These are phyloP conservation scores for Gyromitra esculenta DNA, from an alignment of 2,329 filamentous ascomycete species.

Conservation along the genomic window DNA sequence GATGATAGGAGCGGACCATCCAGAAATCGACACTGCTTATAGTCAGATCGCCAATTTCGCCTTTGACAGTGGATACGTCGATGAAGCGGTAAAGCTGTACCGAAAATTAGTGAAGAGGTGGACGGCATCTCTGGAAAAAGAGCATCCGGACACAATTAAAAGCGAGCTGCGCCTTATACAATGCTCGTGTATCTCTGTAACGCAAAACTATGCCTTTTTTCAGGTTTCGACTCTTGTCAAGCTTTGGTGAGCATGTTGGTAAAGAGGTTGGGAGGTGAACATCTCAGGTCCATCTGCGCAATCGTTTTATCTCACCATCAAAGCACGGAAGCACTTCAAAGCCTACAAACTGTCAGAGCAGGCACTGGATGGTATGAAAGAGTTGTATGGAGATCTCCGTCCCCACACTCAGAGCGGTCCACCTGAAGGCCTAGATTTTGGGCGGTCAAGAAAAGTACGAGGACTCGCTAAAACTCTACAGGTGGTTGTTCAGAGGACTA, in stretches of 20 bases:
- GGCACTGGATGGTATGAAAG: neutral
- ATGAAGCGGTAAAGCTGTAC: neutral
- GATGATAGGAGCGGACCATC: neutral
- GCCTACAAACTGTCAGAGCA: neutral
- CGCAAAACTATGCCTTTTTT: neutral
- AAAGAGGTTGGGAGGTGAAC: no score
- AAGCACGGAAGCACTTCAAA: neutral
- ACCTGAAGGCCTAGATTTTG: neutral
- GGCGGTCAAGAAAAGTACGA: neutral
- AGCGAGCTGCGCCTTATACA: neutral
- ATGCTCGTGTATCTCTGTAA: neutral
- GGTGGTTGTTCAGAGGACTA: neutral
- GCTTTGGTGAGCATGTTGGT: no score
- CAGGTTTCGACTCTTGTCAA: no score
- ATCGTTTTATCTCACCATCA: no score
- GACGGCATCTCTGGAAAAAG: neutral
- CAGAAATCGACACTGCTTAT: neutral
- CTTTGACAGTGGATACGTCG: neutral
- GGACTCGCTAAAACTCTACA: neutral
- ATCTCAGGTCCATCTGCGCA: no score
- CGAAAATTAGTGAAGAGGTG: neutral
- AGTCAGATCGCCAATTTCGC: neutral
- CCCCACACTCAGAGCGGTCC: neutral
- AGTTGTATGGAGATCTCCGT: neutral
- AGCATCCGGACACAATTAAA: neutral